Percentiles rank a stretch among this genome's conserved stretches.
Evolutionary conservation across 768 basidiomycete species (phyloP).

Genomic region (Leucogyrophana mollusca): DNA sequence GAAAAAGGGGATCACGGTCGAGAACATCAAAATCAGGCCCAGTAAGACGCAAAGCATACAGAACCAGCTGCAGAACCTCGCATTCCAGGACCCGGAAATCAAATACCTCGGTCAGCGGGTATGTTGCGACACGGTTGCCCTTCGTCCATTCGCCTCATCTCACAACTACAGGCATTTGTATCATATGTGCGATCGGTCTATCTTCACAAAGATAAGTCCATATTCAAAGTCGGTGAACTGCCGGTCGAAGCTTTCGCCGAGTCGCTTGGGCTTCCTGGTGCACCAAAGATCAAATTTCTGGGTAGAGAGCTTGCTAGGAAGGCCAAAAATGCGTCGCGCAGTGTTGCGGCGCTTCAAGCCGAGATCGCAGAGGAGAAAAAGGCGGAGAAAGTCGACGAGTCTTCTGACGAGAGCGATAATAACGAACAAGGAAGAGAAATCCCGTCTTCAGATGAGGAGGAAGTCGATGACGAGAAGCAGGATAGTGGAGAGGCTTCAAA

Average conservation of each 20-base stretch:
- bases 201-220: conserved; percentile 89
- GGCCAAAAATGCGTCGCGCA: conserved; percentile 71
- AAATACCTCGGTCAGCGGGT: conserved; percentile 96
- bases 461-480: conserved; percentile 20
- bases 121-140: conserved; percentile 23
- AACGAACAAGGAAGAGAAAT: conserved; percentile 16
- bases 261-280: conserved; percentile 89
- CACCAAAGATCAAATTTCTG: conserved; percentile 93
- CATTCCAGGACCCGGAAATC: conserved; percentile 94
- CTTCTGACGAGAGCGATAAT: conserved; percentile 15
- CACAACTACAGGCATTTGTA: conserved; percentile 73
- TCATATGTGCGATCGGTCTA: conserved; percentile 93
- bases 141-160: rapidly evolving
- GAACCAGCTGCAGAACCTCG: conserved; percentile 87
- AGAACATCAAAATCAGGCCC: conserved; percentile 83
- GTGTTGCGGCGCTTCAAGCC: conserved; percentile 34
- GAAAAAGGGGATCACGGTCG: conserved; percentile 67
- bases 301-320: conserved; percentile 63
- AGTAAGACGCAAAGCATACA: conserved; percentile 85
- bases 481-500: conserved; percentile 20
- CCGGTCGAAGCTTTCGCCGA: conserved; percentile 85
- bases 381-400: conserved; percentile 11
- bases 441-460: conserved; percentile 25
- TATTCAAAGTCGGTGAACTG: conserved; percentile 84
- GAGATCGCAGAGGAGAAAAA: conserved; percentile 22